A percentile compares a stretch with the other conserved stretches of the same genome.
These are phyloP conservation scores for Cerrena zonata DNA, from an alignment of 1,284 basidiomycete species.

Conservation along the genomic window DNA sequence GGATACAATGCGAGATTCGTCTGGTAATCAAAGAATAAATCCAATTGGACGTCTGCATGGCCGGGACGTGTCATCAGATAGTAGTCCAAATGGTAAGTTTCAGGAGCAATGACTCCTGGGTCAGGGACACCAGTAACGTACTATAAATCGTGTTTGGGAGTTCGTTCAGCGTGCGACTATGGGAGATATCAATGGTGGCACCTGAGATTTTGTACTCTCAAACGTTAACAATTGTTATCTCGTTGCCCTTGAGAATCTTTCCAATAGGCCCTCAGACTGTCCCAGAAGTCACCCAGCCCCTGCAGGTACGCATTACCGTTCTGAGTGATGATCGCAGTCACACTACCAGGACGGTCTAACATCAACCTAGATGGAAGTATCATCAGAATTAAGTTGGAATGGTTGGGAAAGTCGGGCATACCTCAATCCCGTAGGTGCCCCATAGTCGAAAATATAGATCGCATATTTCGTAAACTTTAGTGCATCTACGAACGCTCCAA, in stretches of 20 bases:
- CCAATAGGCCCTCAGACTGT: conserved; percentile 33
- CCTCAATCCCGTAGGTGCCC: conserved; percentile 37
- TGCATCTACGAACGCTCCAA: conserved; percentile 37
- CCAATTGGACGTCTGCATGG: conserved; percentile 36
- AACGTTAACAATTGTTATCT: conserved; percentile 20
- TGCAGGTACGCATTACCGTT: conserved; percentile 46
- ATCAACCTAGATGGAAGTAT: conserved; percentile 31
- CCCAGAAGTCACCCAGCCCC: conserved; percentile 41
- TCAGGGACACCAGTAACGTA: conserved; percentile 33
- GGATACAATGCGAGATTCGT: conserved; percentile 41
- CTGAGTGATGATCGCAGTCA: conserved; percentile 42
- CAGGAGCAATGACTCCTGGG: conserved; percentile 30
- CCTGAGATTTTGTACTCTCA: conserved; percentile 32
- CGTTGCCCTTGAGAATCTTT: conserved; percentile 25
- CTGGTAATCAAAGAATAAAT: conserved; percentile 39
- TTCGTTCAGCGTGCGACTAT: neutral
- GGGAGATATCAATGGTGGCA: too few species aligned
- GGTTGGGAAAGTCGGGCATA: too few species aligned
- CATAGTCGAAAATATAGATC: conserved; percentile 48
- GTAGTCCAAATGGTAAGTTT: conserved; percentile 38
- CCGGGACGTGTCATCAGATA: conserved; percentile 34
- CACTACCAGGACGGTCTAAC: conserved; percentile 34
- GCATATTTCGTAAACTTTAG: conserved; percentile 34
- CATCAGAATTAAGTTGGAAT: neutral
- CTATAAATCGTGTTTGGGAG: conserved; percentile 14